Evolutionary conservation across 192 early-diverging fungal genomes (phyloP).

Genomic region (Coemansia erecta): DNA sequence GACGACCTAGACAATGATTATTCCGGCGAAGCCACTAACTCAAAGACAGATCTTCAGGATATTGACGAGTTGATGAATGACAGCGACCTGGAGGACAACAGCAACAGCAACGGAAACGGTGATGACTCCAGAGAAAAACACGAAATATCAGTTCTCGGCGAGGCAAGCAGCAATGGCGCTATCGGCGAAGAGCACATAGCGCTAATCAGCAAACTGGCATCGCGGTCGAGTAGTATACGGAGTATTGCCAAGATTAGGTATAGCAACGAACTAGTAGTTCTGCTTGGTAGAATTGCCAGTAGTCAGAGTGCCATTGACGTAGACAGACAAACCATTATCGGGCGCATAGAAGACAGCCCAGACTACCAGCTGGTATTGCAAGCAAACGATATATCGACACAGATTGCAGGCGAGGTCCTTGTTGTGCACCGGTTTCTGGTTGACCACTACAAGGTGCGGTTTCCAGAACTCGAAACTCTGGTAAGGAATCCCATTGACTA

Average conservation of each 20-base stretch:
- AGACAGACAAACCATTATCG: constrained; percentile 10
- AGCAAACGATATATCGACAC: constrained; percentile 80
- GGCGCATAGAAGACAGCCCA: constrained; percentile 65
- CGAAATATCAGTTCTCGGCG: constrained; percentile 54
- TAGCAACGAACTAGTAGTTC: constrained; percentile 58
- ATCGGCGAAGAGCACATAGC: constrained; percentile 50
- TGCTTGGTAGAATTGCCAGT: constrained; percentile 57
- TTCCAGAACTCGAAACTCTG: constrained; percentile 92
- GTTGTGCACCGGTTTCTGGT: constrained; percentile 70
- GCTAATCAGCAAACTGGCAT: constrained; percentile 27
- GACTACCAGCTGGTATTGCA: constrained; percentile 85
- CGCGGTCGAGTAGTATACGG: constrained; percentile 55
- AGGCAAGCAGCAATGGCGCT: constrained; percentile 52
- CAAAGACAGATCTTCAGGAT: background rate
- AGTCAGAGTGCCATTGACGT: constrained; percentile 7
- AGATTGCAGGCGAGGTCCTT: constrained; percentile 87
- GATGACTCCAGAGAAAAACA: constrained; percentile 18
- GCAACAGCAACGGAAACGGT: background rate
- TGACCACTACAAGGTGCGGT: constrained; percentile 86
- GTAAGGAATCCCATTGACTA: constrained; percentile 87
- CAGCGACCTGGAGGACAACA: constrained; percentile 18
- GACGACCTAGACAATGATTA: constrained; percentile 67
- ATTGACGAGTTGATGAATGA: constrained; percentile 8
- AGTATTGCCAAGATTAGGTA: constrained; percentile 65
- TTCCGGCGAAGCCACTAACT: constrained; percentile 34